Evolutionary conservation across 2,329 filamentous ascomycete genomes (phyloP), one percentile per base, ranked within the genome.

Genomic region (Incumbomyces lentus): DNA sequence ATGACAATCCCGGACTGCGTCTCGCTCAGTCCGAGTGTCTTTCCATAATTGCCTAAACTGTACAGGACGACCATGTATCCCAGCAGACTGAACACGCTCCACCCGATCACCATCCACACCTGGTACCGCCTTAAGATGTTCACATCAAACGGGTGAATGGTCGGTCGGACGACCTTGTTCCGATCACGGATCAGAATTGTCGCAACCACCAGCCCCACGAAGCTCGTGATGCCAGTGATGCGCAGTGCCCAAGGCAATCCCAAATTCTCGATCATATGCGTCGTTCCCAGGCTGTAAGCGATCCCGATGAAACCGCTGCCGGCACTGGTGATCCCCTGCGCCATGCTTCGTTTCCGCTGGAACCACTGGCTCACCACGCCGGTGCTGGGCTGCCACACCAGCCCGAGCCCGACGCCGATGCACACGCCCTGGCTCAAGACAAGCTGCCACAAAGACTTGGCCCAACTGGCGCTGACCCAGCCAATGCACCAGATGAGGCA

Each of bases 51-150:
- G 68, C 67, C 0, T 68, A 66, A 13, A 74, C 49, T 7, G 64
- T 68, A 53, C 65, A 72, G 2, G n/a, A 73, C 52, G 2, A 64
- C 61, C 47, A 73, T 68, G 47, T 74, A 74, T 1, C 71, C 71
- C 2, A 74, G 55, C 58, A 74, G 65, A 45, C 60, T 68, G 19
- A 66, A 59, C 44, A 74, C 70, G 7, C 60, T 64, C 65, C 68
- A 73, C 0, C 51, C 46, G 2, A 59, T 50, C 32, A 61, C 47
- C 16, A 60, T 43, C 41, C 51, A 53, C 5, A 60, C 57, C 14
- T 57, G 49, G 14, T 48, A 52, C 13, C 49, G 38, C 30, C 44
- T 47, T 17, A 61, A 40, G 16, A 61, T 49, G 31, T 42, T 46
- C 2, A 39, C 31, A 36, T 61, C 59, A 26, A 61, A 53, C 17